A percentile compares a stretch with the other conserved stretches of the same genome.
Evolutionary conservation across 495 filamentous ascomycete genomes (phyloP).

Genomic region (Letharia lupina): DNA sequence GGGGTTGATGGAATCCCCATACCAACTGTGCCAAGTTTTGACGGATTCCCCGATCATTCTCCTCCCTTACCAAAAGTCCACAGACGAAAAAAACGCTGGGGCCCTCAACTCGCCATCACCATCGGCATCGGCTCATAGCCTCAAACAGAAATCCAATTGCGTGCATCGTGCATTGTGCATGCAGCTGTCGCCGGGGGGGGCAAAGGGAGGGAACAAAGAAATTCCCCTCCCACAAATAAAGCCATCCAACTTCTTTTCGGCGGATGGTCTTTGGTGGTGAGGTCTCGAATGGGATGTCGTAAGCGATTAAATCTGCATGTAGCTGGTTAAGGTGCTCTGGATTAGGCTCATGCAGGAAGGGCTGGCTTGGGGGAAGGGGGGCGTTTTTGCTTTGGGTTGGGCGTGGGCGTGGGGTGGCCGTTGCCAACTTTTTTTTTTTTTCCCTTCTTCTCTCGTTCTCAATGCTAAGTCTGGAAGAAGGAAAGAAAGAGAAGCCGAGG

Average conservation of each 20-base stretch:
- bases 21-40: too few relatives aligned
- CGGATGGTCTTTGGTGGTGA: background rate
- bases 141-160: background rate
- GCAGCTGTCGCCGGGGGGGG: background rate
- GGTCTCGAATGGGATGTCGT: background rate
- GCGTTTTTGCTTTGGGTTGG: background rate
- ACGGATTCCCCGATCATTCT: too few relatives aligned
- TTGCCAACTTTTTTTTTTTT: constrained; percentile 3
- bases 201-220: background rate
- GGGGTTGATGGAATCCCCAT: too few relatives aligned
- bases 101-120: background rate
- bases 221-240: background rate
- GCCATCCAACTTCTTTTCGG: background rate
- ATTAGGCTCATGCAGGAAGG: background rate
- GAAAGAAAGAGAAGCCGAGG: background rate
- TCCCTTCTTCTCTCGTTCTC: background rate
- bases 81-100: background rate
- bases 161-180: background rate
- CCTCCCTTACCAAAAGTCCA: too few relatives aligned
- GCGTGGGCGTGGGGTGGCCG: background rate
- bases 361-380: background rate
- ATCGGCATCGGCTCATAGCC: background rate
- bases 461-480: too few relatives aligned
- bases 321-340: background rate
- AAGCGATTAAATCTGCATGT: background rate